A percentile compares a stretch with the other conserved stretches of the same genome.
These are phyloP conservation scores for Aspergillus taichungensis DNA, from an alignment of 495 filamentous ascomycete genomes.

Conservation along the genomic window DNA sequence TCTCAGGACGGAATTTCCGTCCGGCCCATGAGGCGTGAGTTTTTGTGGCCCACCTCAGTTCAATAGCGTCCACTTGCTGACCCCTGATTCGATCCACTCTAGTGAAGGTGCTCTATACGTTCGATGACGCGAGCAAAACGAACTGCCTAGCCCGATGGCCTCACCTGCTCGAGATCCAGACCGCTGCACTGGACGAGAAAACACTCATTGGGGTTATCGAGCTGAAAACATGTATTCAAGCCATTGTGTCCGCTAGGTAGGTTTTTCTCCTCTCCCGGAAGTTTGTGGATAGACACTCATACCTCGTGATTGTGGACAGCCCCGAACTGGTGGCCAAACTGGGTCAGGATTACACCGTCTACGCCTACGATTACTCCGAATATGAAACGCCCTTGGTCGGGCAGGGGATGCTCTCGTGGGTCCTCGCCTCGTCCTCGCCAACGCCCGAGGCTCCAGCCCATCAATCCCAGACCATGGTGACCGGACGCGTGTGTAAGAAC, in stretches of 20 bases:
- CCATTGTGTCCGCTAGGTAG: constrained; percentile 65
- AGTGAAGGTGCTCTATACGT: constrained; percentile 94
- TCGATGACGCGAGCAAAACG: constrained; percentile 81
- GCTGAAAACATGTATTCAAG: constrained; percentile 81
- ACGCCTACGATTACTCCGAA: constrained; percentile 95
- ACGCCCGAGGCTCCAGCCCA: constrained; percentile 46
- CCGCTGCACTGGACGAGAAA: constrained; percentile 67
- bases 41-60: background rate
- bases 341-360: constrained; percentile 89
- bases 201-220: constrained; percentile 81
- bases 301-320: constrained; percentile 34
- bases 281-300: constrained; percentile 4
- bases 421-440: constrained; percentile 53
- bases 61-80: constrained; percentile 10
- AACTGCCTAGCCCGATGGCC: constrained; percentile 90
- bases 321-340: constrained; percentile 79
- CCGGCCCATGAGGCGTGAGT: constrained; percentile 47
- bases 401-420: constrained; percentile 91
- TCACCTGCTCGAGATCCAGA: constrained; percentile 69
- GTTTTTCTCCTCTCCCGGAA: constrained; percentile 10
- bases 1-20: constrained; percentile 44
- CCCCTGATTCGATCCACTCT: background rate
- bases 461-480: constrained; percentile 68
- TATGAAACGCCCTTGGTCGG: constrained; percentile 87
- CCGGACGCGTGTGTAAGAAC: constrained; percentile 82